Base-by-base conservation (phyloP, 1,284 basidiomycete genomes). In the Wolfiporia cocos region DNA sequence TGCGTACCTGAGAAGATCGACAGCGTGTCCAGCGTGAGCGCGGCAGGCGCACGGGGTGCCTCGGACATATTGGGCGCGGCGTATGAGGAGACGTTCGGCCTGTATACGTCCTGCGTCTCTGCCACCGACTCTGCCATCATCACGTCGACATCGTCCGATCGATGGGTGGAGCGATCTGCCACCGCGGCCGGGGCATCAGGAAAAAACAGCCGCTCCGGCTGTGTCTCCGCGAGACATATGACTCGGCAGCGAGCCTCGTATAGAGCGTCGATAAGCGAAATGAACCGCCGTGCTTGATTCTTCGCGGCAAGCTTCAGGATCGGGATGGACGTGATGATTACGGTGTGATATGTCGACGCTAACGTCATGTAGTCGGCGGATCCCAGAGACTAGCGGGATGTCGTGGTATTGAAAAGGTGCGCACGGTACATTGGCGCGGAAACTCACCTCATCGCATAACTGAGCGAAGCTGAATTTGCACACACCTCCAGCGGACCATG, bases 351-450 rank as follows among this genome's bases (percentile, higher is more conserved):
- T 1, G 67, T 71, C 0, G 75, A 76, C 0, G 79, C 75, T 7
- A 87, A 61, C 0, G 78, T 76, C 31, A 85, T 65, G 56, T 86
- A 87, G 59, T 87, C 83, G 7, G 83, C 84, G 1, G 81, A 71
- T 0, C 83, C 83, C 0, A 86, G 65, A 0, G 81, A 70, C 66
- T 76, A 48, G 9, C 26, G 26, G 9, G 26, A 14, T 28, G 26
- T 28, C 26, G 26, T 28, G 26, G 9, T n/a, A n/a, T 7, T 28
- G 26, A 7, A 28, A 28, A 28, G 26, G 26, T 28, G n/a, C n/a
- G n/a, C n/a, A n/a, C n/a, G n/a, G n/a, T n/a, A n/a, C n/a, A n/a
- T n/a, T n/a, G 22, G 11, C 12, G 15, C 15, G 10, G 35, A 7
- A 20, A 21, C 10, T 17, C 44, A 73, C 74, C 61, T 74, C 66